phyloP scores from a whole-genome alignment of 345 rosid genomes.

The Euphorbia peplus region DNA sequence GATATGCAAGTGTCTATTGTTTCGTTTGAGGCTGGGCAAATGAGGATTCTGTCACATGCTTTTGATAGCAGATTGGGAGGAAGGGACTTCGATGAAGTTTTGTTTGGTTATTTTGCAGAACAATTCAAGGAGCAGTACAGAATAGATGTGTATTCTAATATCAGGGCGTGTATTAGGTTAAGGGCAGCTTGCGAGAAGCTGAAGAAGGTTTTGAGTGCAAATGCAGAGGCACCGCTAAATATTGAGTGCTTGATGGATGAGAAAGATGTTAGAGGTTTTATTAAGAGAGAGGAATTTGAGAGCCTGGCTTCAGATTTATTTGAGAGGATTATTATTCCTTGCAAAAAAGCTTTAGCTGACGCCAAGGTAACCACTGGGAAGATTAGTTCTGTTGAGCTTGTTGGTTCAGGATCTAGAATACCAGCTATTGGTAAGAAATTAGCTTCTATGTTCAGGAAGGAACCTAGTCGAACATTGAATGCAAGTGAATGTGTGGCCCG shows the following conservation, averaged over 20 bases:
- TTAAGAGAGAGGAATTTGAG: constrained; percentile 65
- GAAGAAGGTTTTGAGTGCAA: constrained; percentile 61
- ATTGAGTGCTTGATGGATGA: constrained; percentile 70
- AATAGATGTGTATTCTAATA: constrained; percentile 50
- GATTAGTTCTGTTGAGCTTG: constrained; percentile 52
- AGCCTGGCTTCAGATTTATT: constrained; percentile 39
- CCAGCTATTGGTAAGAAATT: constrained; percentile 45
- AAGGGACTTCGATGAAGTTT: constrained; percentile 53
- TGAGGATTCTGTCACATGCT: constrained; percentile 53
- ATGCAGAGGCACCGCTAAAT: constrained; percentile 54
- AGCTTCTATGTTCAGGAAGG: constrained; percentile 46
- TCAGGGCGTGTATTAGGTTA: constrained; percentile 47
- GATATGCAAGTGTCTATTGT: constrained; percentile 56
- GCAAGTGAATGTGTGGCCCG: constrained; percentile 67
- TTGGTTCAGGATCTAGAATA: constrained; percentile 65
- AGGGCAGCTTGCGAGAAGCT: constrained; percentile 57
- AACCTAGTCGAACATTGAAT: constrained; percentile 54
- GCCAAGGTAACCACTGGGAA: constrained; percentile 38
- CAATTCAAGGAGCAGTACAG: constrained; percentile 53
- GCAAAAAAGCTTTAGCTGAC: constrained; percentile 47
- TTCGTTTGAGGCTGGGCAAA: constrained; percentile 47
- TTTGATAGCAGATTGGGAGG: constrained; percentile 59
- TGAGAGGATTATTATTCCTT: constrained; percentile 42
- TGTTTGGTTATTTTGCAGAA: constrained; percentile 50
- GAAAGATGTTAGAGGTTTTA: constrained; percentile 56